Conservation (phyloP, 176 grass and related monocot species). For the Ampelocalamus luodianensis region DNA sequence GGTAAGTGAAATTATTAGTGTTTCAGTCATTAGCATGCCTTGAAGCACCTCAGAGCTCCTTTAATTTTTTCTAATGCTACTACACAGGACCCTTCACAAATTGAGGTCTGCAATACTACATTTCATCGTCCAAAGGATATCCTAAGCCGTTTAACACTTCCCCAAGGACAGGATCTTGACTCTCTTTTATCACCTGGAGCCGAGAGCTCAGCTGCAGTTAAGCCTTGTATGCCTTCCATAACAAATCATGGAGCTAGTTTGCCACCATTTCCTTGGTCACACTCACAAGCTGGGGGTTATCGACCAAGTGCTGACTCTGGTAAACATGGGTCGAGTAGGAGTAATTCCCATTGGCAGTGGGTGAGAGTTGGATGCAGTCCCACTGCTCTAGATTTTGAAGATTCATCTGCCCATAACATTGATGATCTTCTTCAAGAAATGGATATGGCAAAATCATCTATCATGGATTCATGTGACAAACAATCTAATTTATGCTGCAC, state of each 20-base stretch:
- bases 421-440: constrained; percentile 76
- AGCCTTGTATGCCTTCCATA: constrained; percentile 45
- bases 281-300: constrained; percentile 57
- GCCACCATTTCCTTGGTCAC: constrained; percentile 90
- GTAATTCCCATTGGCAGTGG: constrained; percentile 69
- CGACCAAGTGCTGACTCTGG: constrained; percentile 63
- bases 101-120: constrained; percentile 42
- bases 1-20: constrained; percentile 46
- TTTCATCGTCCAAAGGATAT: constrained; percentile 72
- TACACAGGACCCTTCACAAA: constrained; percentile 63
- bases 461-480: constrained; percentile 49
- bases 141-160: constrained; percentile 66
- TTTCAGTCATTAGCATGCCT: constrained; percentile 29
- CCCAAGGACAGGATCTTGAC: constrained; percentile 59
- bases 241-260: constrained; percentile 70
- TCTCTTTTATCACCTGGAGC: constrained; percentile 59
- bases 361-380: constrained; percentile 65
- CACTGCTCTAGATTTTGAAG: constrained; percentile 50
- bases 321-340: constrained; percentile 69
- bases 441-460: constrained; percentile 49
- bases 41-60: constrained; percentile 11
- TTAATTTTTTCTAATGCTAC: constrained; percentile 24
- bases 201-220: constrained; percentile 50
- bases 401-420: constrained; percentile 50
- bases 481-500: constrained; percentile 56